Base-by-base conservation (phyloP, 2,329 filamentous ascomycete genomes). In the Trichoderma koningiopsis region DNA sequence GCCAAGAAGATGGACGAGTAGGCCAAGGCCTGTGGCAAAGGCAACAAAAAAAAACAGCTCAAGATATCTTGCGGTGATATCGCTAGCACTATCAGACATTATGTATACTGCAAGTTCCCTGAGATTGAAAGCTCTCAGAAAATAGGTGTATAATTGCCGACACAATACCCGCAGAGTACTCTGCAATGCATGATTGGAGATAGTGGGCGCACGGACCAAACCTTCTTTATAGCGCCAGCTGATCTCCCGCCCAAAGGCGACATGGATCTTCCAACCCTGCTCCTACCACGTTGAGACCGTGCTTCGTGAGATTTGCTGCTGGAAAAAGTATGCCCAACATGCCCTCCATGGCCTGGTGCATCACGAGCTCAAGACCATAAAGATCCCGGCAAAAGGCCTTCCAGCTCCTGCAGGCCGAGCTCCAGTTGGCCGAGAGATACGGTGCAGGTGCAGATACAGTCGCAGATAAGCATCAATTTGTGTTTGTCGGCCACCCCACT, bases 151-250 rank as follows among this genome's bases (percentile, higher is more conserved):
- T 4, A 14, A 2, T 13, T 5, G 55, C 27, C 11, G 3, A 7
- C 16, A 22, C 5, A 19, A 37, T 35, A 58, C 55, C 31, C 13
- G 10, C 13, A 33, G 14, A 33, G 31, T 58, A 58, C 55, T 58
- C 55, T 35, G 5, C 3, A 37, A n/a, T 13, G 11, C n/a, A 14
- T 40, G 14, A 13, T 27, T 40, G 14, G 35, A 27, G 53, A 49
- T n/a, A 11, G n/a, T 49, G 5, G 40, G 40, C n/a, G 63, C 53
- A 66, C 53, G 29, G 63, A 37, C 63, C 63, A 58, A 29, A 66
- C n/a, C 13, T 52, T 58, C 35, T 58, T 57, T 57, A 4, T 24
- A 29, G 31, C 35, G 56, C 13, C 35, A 59, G 16, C n/a, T 49
- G 47, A 49, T 49, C 47, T 22, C 47, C 47, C 47, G 47, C 47